phyloP scores from a whole-genome alignment of 108 stramenopile genomes.

The Nitzschia sp. region DNA sequence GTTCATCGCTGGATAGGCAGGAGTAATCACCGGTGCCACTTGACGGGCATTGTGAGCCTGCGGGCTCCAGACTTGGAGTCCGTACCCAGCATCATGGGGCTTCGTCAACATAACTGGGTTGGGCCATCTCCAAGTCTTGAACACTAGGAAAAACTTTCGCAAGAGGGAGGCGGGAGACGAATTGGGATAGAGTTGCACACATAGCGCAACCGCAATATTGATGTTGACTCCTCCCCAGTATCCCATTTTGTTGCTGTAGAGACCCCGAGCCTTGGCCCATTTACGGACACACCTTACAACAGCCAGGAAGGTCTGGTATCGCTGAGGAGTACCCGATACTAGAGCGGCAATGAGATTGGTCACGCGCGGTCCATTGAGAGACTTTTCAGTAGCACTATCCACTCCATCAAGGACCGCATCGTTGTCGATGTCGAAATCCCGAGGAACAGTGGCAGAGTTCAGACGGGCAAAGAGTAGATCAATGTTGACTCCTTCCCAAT shows the following conservation, averaged over 20 bases:
- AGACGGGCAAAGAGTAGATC: slow-evolving; percentile 95
- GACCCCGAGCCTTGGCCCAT: slow-evolving; percentile 95
- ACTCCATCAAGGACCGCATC: slow-evolving; percentile 91
- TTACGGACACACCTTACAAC: slow-evolving; percentile 89
- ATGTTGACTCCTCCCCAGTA: slow-evolving; percentile 98
- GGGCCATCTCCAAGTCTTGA: slow-evolving; percentile 89
- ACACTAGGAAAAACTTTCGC: slow-evolving; percentile 88
- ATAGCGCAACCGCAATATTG: slow-evolving; percentile 93
- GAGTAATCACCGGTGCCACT: slow-evolving; percentile 96
- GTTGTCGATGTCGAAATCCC: slow-evolving; percentile 91
- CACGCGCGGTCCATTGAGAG: slow-evolving; percentile 94
- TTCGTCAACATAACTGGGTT: slow-evolving; percentile 86
- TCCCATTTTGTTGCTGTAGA: slow-evolving; percentile 97
- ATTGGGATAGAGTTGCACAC: slow-evolving; percentile 93
- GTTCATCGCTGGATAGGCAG: slow-evolving; percentile 99
- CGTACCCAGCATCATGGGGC: slow-evolving; percentile 81
- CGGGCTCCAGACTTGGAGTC: slow-evolving; percentile 71
- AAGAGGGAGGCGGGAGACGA: slow-evolving; percentile 82
- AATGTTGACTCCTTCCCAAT: slow-evolving; percentile 95
- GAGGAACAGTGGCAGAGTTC: slow-evolving; percentile 74
- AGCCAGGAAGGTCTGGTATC: slow-evolving; percentile 81
- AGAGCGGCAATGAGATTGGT: slow-evolving; percentile 93
- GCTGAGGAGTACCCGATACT: slow-evolving; percentile 71
- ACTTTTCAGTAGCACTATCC: slow-evolving; percentile 91
- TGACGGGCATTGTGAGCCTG: slow-evolving; percentile 64